Base-by-base conservation (phyloP, 2,329 filamentous ascomycete species). In the Harringtonia lauricola region DNA sequence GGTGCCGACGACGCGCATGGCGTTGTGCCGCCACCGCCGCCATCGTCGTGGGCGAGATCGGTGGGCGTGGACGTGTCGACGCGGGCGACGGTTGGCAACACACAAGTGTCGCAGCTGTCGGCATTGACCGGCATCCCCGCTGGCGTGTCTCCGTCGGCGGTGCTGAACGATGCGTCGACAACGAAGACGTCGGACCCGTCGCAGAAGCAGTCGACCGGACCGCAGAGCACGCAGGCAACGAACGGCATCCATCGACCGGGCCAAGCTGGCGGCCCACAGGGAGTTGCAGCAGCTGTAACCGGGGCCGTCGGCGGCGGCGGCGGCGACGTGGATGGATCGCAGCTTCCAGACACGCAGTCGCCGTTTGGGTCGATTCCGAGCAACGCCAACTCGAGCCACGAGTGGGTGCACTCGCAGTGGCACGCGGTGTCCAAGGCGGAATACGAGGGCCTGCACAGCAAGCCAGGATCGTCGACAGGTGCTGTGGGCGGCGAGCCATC, bases 171-270 rank as follows among this genome's bases (percentile, higher is more conserved):
- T 55, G 90, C 88, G 2, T 94, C 88, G 2, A 94, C 89, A 1
- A 95, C 89, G n/a, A 92, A 94, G 63, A 89, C 85, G 2, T 86
- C 85, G 1, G 79, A 84, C 48, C 75, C 78, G 7, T 87, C 83
- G 3, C 66, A 67, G 15, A 66, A 70, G 47, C 58, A 66, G 42
- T 81, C 79, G 13, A 80, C 76, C 1, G 79, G 75, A 3, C 45
- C 72, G 76, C 59, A 36, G 30, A 81, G 82, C 57, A 86, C 83
- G 0, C 83, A 89, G 57, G 72, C 74, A 46, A 85, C 81, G 3
- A 87, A 88, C 48, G 83, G 83, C 18, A 62, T 65, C 24, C 72
- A 76, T 17, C 22, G 19, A 36, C 22, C 22, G 34, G 18, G 22
- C 29, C 34, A 10, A 13, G 21, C 31, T 9, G 19, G 34, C 17